These are phyloP conservation scores for Lentinula detonsa DNA, from an alignment of 768 basidiomycete species.

Conservation along the genomic window DNA sequence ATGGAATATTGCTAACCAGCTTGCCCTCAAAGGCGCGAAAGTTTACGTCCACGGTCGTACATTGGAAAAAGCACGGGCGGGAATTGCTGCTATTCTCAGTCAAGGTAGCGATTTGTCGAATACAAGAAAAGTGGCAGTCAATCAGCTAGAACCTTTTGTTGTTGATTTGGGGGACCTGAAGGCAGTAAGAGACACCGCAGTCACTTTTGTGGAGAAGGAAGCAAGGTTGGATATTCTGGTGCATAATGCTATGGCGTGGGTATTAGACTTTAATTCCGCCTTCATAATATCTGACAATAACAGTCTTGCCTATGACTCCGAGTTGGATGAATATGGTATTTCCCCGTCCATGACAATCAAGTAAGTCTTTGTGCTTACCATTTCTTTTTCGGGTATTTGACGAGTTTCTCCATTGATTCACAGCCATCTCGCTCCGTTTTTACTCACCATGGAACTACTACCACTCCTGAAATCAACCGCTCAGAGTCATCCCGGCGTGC, in stretches of 20 bases:
- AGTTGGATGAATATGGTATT: background rate
- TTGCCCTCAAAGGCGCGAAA: background rate
- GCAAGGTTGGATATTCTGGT: background rate
- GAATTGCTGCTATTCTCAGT: background rate
- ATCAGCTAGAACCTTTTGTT: background rate
- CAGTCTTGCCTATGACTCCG: background rate
- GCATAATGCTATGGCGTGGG: background rate
- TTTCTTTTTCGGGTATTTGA: no score
- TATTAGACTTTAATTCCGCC: background rate
- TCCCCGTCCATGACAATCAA: background rate
- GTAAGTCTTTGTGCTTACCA: background rate
- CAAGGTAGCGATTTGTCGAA: background rate
- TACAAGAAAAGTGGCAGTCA: background rate
- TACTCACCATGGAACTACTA: conserved; percentile 4
- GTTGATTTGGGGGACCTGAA: conserved; percentile 3
- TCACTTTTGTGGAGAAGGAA: background rate
- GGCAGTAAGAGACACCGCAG: background rate
- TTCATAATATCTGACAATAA: background rate
- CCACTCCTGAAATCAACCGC: conserved; percentile 7
- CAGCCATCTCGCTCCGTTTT: conserved; percentile 6
- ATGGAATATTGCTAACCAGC: background rate
- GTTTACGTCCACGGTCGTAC: conserved; percentile 6
- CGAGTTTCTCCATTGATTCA: background rate
- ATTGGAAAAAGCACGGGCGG: conserved; percentile 1
- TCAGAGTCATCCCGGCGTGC: conserved; percentile 1